phyloP scores from a whole-genome alignment of 768 basidiomycete genomes.

The Lanmaoa pseudosensibilis region DNA sequence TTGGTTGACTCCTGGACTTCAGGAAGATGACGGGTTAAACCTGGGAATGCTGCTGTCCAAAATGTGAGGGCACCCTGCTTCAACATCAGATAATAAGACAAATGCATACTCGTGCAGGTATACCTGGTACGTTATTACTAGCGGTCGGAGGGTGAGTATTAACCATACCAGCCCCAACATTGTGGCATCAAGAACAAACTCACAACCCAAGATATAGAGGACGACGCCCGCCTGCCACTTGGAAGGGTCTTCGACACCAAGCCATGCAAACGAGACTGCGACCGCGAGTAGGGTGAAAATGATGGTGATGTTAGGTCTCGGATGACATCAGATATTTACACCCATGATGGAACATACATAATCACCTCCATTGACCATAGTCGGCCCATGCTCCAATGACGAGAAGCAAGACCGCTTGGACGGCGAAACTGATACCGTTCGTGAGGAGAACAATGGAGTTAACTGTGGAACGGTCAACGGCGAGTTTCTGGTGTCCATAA shows the following conservation, averaged over 20 bases:
- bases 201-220: slow-evolving; percentile 64
- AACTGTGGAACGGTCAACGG: slow-evolving; percentile 39
- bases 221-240: slow-evolving; percentile 62
- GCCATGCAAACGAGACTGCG: slow-evolving; percentile 74
- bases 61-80: slow-evolving; percentile 67
- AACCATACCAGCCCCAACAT: neutral
- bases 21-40: slow-evolving; percentile 66
- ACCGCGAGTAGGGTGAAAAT: slow-evolving; percentile 68
- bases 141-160: neutral
- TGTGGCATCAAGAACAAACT: slow-evolving; percentile 23
- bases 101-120: neutral
- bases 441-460: slow-evolving; percentile 78
- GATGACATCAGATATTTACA: neutral
- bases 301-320: slow-evolving; percentile 73
- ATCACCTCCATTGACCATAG: slow-evolving; percentile 75
- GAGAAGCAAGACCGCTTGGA: slow-evolving; percentile 67
- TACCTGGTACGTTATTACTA: slow-evolving; percentile 75
- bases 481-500: neutral
- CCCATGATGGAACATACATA: neutral
- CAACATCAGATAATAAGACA: neutral
- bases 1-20: slow-evolving; percentile 57
- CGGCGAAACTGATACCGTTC: slow-evolving; percentile 76
- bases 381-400: slow-evolving; percentile 78
- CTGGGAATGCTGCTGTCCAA: slow-evolving; percentile 84
- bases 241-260: slow-evolving; percentile 65